phyloP scores from a whole-genome alignment of 768 basidiomycete species.

The Filobasidium wieringae region DNA sequence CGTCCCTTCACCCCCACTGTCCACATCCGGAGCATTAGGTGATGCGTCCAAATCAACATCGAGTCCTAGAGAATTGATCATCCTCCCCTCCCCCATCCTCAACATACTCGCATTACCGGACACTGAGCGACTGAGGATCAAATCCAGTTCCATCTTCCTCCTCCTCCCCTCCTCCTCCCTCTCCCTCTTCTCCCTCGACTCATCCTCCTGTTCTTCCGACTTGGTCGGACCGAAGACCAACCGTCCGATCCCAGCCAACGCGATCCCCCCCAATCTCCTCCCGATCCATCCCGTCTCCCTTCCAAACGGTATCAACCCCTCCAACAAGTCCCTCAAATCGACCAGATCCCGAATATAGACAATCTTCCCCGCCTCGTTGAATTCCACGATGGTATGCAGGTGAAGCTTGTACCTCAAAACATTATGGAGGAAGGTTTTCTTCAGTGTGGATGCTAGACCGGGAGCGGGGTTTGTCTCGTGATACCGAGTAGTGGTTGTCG shows the following conservation, averaged over 20 bases:
- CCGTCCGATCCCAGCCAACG: background rate
- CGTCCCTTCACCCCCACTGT: background rate
- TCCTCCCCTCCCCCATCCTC: too few relatives aligned
- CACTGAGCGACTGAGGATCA: too few relatives aligned
- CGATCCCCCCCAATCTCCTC: constrained; percentile 3
- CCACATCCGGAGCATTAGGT: constrained; percentile 1
- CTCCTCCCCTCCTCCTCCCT: background rate
- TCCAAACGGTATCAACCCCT: constrained; percentile 13
- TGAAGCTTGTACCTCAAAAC: constrained; percentile 6
- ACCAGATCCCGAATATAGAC: constrained; percentile 13
- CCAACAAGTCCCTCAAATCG: constrained; percentile 14
- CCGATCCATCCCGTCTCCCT: constrained; percentile 10
- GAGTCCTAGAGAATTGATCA: background rate
- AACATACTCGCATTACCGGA: too few relatives aligned
- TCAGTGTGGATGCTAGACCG: background rate
- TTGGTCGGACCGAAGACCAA: background rate
- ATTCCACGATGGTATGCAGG: constrained; percentile 12
- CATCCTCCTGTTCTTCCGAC: background rate
- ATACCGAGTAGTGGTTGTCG: background rate
- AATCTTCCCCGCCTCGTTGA: constrained; percentile 14
- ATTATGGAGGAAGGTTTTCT: background rate
- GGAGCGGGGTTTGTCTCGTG: background rate
- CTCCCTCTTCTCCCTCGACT: background rate
- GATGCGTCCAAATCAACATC: background rate
- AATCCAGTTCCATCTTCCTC: too few relatives aligned